phyloP scores from a whole-genome alignment of 345 rosid genomes.

The Odontarrhena argentea region DNA sequence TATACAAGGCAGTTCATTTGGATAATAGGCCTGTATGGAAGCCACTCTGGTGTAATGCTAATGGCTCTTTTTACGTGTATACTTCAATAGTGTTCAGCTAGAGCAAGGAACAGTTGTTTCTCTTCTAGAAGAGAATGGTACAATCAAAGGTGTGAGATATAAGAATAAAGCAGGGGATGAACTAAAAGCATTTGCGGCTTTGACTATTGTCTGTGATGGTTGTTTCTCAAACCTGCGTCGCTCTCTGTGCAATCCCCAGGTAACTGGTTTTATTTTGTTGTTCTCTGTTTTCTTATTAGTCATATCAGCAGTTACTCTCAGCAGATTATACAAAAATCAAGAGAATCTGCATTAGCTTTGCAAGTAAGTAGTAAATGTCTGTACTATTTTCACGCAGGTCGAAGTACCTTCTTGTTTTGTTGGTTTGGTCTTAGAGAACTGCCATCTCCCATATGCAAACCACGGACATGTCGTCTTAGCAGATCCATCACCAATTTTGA shows the following conservation, averaged over 20 bases:
- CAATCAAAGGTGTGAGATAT: slow-evolving; percentile 72
- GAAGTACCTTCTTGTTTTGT: slow-evolving; percentile 52
- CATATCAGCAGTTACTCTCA: not conserved
- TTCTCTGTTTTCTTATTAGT: not conserved
- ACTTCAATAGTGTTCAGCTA: slow-evolving; percentile 52
- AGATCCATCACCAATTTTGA: slow-evolving; percentile 50
- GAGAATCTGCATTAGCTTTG: not conserved
- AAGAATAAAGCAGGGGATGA: slow-evolving; percentile 64
- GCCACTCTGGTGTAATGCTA: slow-evolving; percentile 7
- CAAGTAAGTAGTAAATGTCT: not conserved
- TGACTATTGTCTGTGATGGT: slow-evolving; percentile 81
- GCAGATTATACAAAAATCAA: not conserved
- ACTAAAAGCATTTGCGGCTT: slow-evolving; percentile 57
- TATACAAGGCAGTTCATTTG: not conserved
- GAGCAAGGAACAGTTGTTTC: slow-evolving; percentile 81
- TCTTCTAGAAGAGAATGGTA: slow-evolving; percentile 65
- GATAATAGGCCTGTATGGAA: slow-evolving; percentile 10
- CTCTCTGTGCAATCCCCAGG: slow-evolving; percentile 72
- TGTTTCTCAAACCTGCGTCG: slow-evolving; percentile 84
- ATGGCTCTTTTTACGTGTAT: slow-evolving; percentile 14
- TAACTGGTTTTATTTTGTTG: slow-evolving; percentile 26
- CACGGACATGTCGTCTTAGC: slow-evolving; percentile 51
- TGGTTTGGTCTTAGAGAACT: slow-evolving; percentile 49
- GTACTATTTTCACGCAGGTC: slow-evolving; percentile 33
- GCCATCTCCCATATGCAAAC: slow-evolving; percentile 47